Evolutionary conservation across 352 stramenopile species (phyloP).

Genomic region (Pythium dissotocum): DNA sequence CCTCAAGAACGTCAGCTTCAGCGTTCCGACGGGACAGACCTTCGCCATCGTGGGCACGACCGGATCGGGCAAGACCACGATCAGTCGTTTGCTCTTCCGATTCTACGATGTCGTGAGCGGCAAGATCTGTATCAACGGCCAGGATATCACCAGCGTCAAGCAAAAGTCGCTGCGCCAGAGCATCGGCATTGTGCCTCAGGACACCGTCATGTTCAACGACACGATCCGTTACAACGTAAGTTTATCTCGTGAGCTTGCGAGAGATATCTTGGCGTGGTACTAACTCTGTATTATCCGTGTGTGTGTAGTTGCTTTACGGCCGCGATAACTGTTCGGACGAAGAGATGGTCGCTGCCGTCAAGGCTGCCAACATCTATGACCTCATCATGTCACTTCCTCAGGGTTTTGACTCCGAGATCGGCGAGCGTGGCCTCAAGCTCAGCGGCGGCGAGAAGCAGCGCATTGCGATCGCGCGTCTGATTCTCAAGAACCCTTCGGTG

Average conservation of each 20-base stretch:
- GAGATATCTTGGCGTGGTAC: not conserved
- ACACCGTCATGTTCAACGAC: slow-evolving; percentile 97
- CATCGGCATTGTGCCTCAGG: slow-evolving; percentile 97
- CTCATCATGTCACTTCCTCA: slow-evolving; percentile 93
- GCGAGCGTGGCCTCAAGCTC: slow-evolving; percentile 76
- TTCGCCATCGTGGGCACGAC: slow-evolving; percentile 94
- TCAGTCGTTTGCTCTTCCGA: slow-evolving; percentile 93
- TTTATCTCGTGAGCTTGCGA: slow-evolving; percentile 6
- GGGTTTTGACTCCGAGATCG: slow-evolving; percentile 90
- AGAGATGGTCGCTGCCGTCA: slow-evolving; percentile 90
- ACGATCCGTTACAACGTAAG: slow-evolving; percentile 95
- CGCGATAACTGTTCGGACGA: slow-evolving; percentile 82
- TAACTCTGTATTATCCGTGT: not conserved
- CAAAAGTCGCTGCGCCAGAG: slow-evolving; percentile 87
- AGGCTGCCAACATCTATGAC: slow-evolving; percentile 91
- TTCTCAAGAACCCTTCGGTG: slow-evolving; percentile 78
- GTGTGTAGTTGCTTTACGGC: slow-evolving; percentile 90
- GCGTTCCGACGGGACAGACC: slow-evolving; percentile 76
- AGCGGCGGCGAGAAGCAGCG: slow-evolving; percentile 84
- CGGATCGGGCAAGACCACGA: slow-evolving; percentile 93
- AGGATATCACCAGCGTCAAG: slow-evolving; percentile 85
- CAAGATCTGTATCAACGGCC: slow-evolving; percentile 82
- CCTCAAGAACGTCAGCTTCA: slow-evolving; percentile 83
- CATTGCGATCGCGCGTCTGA: slow-evolving; percentile 75
- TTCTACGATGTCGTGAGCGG: slow-evolving; percentile 95